These are phyloP conservation scores for Boletus sensibilis DNA, from an alignment of 768 basidiomycete species.

Conservation along the genomic window DNA sequence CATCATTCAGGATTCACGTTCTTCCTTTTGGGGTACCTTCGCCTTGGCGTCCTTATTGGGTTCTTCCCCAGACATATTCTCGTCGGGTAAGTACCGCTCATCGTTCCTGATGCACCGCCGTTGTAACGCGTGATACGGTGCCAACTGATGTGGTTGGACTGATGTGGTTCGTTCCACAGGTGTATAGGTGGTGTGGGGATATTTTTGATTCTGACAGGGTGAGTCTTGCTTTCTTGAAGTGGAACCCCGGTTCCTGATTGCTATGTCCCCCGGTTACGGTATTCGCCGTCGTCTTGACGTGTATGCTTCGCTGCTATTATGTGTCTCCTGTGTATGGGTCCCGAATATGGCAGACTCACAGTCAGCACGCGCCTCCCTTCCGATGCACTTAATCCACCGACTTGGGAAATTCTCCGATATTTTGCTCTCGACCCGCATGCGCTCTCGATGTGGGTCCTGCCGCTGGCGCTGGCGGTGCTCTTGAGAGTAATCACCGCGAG, in stretches of 20 bases:
- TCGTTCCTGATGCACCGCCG: not conserved
- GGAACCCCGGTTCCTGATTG: constrained; percentile 2
- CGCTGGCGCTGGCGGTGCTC: constrained; percentile 71
- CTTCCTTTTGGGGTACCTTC: constrained; percentile 80
- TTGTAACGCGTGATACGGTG: not conserved
- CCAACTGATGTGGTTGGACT: not conserved
- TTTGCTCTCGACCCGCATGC: constrained; percentile 66
- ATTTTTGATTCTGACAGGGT: constrained; percentile 91
- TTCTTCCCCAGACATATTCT: constrained; percentile 97
- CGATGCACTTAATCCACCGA: constrained; percentile 64
- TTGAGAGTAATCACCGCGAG: constrained; percentile 77
- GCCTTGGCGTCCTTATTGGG: constrained; percentile 81
- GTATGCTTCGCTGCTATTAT: not conserved
- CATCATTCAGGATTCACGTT: constrained; percentile 53
- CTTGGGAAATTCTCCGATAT: constrained; percentile 59
- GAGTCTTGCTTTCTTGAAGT: constrained; percentile 16
- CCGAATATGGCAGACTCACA: constrained; percentile 55
- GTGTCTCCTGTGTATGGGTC: not conserved
- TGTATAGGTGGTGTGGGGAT: constrained; percentile 96
- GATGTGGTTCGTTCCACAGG: constrained; percentile 29
- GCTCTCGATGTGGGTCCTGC: constrained; percentile 75
- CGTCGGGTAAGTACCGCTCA: constrained; percentile 63
- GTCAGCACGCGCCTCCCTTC: constrained; percentile 83
- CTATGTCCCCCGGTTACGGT: not conserved
- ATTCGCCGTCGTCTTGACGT: not conserved